A percentile compares a stretch with the other conserved stretches of the same genome.
phyloP scores from a whole-genome alignment of 305 asterid genomes.

The Plantago lanceolata region DNA sequence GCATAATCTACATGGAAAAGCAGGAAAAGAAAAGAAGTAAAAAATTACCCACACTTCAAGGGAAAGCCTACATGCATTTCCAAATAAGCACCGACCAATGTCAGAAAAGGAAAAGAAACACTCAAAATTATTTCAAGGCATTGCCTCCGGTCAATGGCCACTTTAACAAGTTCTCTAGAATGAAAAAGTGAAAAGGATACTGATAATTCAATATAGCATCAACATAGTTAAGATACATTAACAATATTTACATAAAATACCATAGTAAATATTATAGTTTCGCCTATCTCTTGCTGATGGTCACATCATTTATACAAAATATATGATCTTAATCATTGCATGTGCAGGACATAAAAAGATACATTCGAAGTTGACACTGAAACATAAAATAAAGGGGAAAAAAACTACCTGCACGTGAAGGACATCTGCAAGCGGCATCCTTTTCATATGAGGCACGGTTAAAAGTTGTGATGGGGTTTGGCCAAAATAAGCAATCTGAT shows the following conservation, averaged over 20 bases:
- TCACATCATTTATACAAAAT: background rate
- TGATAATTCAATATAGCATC: too few species aligned
- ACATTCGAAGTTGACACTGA: slow-evolving; percentile 12
- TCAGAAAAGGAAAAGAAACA: background rate
- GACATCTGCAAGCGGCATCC: slow-evolving; percentile 77
- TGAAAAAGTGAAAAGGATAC: background rate
- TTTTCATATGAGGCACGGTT: slow-evolving; percentile 85
- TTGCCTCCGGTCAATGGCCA: background rate
- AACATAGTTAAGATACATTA: background rate
- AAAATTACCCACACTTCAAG: background rate
- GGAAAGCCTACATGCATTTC: background rate
- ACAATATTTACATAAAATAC: background rate
- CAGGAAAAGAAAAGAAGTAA: too few species aligned
- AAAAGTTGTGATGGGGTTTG: slow-evolving; percentile 99
- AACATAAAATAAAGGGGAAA: slow-evolving; percentile 16
- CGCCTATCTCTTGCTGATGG: background rate
- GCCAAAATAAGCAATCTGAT: slow-evolving; percentile 98
- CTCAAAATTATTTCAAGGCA: background rate
- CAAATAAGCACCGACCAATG: background rate
- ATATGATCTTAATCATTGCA: background rate
- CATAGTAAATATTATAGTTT: background rate
- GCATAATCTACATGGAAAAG: background rate
- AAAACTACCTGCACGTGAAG: slow-evolving; percentile 90
- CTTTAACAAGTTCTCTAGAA: background rate
- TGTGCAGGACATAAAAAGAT: slow-evolving; percentile 3